These are phyloP conservation scores for Liriodendron chinense DNA, from an alignment of 164 flowering plant genomes.

Conservation along the genomic window DNA sequence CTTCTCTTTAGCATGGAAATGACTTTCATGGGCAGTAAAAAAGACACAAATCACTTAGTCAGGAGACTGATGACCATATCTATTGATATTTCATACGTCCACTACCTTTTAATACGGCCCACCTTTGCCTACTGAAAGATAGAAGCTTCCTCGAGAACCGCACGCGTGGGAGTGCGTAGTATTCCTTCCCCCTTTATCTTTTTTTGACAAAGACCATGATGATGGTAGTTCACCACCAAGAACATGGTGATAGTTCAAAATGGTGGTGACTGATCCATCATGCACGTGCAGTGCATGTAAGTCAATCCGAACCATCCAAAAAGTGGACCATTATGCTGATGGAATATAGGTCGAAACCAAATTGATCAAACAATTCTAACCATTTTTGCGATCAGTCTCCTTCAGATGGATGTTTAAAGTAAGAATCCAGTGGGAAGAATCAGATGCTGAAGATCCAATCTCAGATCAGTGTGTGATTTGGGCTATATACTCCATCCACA, in stretches of 20 bases:
- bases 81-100: neutral
- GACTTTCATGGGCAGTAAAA: conserved; percentile 19
- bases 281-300: neutral
- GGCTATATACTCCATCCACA: neutral
- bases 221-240: neutral
- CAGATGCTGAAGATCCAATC: neutral
- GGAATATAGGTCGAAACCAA: too few species aligned
- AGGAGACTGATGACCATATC: conserved; percentile 1
- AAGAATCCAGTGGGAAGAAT: neutral
- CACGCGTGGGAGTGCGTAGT: conserved; percentile 54
- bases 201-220: neutral
- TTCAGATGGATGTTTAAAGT: neutral
- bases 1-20: conserved; percentile 2
- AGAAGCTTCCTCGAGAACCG: conserved; percentile 71
- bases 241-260: neutral
- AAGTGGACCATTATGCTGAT: too few species aligned
- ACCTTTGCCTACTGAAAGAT: conserved; percentile 30
- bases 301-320: neutral
- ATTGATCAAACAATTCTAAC: too few species aligned
- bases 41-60: too few species aligned
- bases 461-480: neutral
- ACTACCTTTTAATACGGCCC: conserved; percentile 18
- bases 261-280: neutral
- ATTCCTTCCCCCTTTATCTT: conserved; percentile 16
- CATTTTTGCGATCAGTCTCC: neutral